phyloP scores from a whole-genome alignment of 2,329 filamentous ascomycete genomes.

The Ceratocystis alfenasii region DNA sequence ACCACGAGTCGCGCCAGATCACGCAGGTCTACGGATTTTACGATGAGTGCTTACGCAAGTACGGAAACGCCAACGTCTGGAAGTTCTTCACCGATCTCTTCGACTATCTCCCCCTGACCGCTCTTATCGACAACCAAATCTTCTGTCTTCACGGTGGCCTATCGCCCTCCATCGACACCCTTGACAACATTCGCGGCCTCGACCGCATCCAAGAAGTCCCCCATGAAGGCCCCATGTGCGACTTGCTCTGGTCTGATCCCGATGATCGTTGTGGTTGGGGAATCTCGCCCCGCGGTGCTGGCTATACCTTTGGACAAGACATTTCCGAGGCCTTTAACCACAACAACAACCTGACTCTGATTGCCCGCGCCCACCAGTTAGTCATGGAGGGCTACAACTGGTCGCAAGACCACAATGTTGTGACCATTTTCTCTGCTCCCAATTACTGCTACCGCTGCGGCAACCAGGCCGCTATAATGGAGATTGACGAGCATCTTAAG shows the following conservation, averaged over 20 bases:
- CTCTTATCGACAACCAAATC: constrained; percentile 97
- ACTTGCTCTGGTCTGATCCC: constrained; percentile 94
- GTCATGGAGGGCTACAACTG: constrained; percentile 99
- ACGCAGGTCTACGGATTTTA: constrained; percentile 99
- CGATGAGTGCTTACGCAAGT: constrained; percentile 96
- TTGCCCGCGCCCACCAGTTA: constrained; percentile 91
- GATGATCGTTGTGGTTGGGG: constrained; percentile 96
- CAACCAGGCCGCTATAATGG: constrained; percentile 99
- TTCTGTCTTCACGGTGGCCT: constrained; percentile 96
- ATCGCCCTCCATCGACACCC: constrained; percentile 87
- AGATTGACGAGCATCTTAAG: constrained; percentile 98
- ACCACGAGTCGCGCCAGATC: constrained; percentile 98
- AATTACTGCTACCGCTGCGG: constrained; percentile 99
- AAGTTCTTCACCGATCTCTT: constrained; percentile 99
- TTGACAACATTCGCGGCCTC: constrained; percentile 88
- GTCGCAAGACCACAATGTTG: constrained; percentile 96
- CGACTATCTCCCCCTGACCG: constrained; percentile 93
- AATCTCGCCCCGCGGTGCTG: constrained; percentile 85
- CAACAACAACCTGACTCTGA: constrained; percentile 92
- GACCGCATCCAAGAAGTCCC: constrained; percentile 98
- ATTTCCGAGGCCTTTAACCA: constrained; percentile 99
- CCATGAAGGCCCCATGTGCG: constrained; percentile 96
- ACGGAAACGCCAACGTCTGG: constrained; percentile 98
- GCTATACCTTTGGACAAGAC: constrained; percentile 92
- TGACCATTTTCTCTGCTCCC: constrained; percentile 91